Evolutionary conservation across 257 asterid species (phyloP).

Genomic region (Striga asiatica): DNA sequence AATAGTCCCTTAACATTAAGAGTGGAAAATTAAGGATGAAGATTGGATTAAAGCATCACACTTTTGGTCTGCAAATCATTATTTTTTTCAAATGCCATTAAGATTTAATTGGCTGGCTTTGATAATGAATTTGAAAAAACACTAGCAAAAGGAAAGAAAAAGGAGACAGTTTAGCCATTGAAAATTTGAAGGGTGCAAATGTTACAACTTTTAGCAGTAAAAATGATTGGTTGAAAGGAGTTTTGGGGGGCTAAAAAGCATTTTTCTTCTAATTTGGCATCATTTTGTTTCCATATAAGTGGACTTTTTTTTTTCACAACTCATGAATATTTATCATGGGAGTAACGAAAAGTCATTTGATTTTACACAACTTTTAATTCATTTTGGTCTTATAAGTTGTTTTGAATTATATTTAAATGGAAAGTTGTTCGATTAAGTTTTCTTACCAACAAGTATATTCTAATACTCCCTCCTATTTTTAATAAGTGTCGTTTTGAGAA

Average conservation of each 20-base stretch:
- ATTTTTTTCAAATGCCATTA: slow-evolving; percentile 16
- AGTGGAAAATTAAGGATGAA: too few species aligned
- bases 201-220: slow-evolving; percentile 60
- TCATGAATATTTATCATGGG: slow-evolving; percentile 8
- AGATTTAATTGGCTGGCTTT: slow-evolving; percentile 17
- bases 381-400: too few species aligned
- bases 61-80: too few species aligned
- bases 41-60: too few species aligned
- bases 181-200: slow-evolving; percentile 26
- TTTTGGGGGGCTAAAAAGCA: slow-evolving; percentile 28
- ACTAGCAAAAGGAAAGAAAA: slow-evolving; percentile 17
- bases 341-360: slow-evolving; percentile 4
- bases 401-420: too few species aligned
- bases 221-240: slow-evolving; percentile 54
- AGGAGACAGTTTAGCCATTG: slow-evolving; percentile 12
- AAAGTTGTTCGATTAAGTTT: too few species aligned
- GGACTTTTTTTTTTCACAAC: slow-evolving; percentile 41
- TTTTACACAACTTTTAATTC: slow-evolving; percentile 18
- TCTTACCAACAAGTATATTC: too few species aligned
- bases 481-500: too few species aligned
- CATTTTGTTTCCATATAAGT: slow-evolving; percentile 69
- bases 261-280: too few species aligned
- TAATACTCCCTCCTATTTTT: too few species aligned
- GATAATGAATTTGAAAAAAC: slow-evolving; percentile 17
- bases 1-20: too few species aligned